Conservation (phyloP, 495 filamentous ascomycete species). For the Friedmanniomyces endolithicus region DNA sequence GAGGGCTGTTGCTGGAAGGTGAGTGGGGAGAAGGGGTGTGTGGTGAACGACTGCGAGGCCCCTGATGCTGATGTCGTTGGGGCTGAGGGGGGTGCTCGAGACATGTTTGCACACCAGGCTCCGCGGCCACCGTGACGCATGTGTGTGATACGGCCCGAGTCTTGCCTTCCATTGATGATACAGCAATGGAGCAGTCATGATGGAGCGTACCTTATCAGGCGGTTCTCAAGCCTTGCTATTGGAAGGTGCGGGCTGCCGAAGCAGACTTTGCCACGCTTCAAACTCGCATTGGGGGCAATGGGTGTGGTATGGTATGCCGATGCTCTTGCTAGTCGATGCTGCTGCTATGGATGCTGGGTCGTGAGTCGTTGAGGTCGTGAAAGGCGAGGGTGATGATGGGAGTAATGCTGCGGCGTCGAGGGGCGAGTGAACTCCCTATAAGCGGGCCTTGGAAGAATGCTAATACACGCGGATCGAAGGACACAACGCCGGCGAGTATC, state of each 20-base stretch:
- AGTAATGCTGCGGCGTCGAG: neutral
- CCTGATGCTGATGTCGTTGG: neutral
- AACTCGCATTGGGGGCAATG: neutral
- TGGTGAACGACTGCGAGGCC: neutral
- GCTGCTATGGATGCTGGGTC: neutral
- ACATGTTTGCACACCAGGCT: neutral
- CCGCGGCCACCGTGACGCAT: neutral
- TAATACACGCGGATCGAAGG: neutral
- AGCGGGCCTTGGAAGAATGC: neutral
- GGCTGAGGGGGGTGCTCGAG: neutral
- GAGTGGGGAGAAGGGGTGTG: neutral
- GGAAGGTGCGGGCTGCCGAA: neutral
- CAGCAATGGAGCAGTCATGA: neutral
- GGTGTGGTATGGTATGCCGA: neutral
- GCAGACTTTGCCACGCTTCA: neutral
- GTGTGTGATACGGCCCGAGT: neutral
- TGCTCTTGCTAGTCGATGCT: slow-evolving; percentile 2
- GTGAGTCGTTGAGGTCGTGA: slow-evolving; percentile 2
- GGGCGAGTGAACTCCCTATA: neutral
- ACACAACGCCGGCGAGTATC: neutral
- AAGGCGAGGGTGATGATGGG: neutral
- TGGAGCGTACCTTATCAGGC: slow-evolving; percentile 1
- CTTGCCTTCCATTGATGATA: neutral
- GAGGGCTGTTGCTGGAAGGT: neutral
- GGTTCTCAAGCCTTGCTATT: neutral